Evolutionary conservation across 306 rosid species (phyloP).

Genomic region (Astragalus membranaceus): DNA sequence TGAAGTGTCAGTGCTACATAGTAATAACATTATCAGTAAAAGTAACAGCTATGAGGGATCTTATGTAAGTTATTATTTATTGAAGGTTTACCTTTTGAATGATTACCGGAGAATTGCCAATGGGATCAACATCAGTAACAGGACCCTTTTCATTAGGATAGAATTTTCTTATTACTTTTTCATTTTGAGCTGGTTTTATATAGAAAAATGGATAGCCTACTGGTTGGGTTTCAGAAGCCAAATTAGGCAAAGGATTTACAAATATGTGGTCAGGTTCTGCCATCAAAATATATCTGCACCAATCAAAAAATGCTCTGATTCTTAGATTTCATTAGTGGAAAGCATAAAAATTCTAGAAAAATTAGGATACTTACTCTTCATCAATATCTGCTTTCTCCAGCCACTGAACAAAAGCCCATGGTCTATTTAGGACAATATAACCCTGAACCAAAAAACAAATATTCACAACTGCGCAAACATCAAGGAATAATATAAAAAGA

Average conservation of each 20-base stretch:
- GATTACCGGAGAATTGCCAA: conserved; percentile 94
- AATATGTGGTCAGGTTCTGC: conserved; percentile 94
- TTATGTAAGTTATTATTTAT: conserved; percentile 1
- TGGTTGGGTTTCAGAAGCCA: conserved; percentile 55
- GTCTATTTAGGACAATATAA: conserved; percentile 84
- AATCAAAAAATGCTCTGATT: conserved; percentile 25
- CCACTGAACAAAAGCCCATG: conserved; percentile 99
- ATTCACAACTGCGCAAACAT: neutral
- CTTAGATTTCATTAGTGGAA: conserved; percentile 29
- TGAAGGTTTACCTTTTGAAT: conserved; percentile 64
- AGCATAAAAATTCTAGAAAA: neutral
- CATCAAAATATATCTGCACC: conserved; percentile 90
- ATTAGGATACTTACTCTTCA: conserved; percentile 58
- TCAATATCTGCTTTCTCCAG: conserved; percentile 78
- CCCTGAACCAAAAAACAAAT: conserved; percentile 47
- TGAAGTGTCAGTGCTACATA: too few relatives aligned
- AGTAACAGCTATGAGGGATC: neutral
- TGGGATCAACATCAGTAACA: conserved; percentile 78
- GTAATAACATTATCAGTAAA: neutral
- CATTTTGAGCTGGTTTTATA: conserved; percentile 64
- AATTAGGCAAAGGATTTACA: conserved; percentile 76
- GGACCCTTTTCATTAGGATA: conserved; percentile 77
- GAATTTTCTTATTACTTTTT: conserved; percentile 61
- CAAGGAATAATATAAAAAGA: neutral
- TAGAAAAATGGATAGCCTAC: conserved; percentile 84